Percentiles rank a stretch among this genome's conserved stretches.
phyloP scores from a whole-genome alignment of 1,284 basidiomycete genomes.

The Melampsora americana region DNA sequence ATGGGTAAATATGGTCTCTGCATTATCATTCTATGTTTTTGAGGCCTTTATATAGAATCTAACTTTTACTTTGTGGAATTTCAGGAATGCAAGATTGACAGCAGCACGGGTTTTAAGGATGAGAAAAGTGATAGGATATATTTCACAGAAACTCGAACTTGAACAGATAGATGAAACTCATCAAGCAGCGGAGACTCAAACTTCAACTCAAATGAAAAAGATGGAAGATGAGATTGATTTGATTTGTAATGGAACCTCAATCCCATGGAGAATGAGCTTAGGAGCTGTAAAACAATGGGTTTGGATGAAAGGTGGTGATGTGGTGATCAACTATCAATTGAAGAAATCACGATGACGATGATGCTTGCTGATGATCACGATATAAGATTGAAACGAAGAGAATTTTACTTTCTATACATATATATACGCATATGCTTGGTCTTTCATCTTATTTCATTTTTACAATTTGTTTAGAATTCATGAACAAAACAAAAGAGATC shows the following conservation, averaged over 20 bases:
- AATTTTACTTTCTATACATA: too few relatives aligned
- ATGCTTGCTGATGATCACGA: too few relatives aligned
- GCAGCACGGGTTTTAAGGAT: constrained; percentile 80
- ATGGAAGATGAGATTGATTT: constrained; percentile 79
- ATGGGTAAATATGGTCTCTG: constrained; percentile 61
- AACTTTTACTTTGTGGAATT: constrained; percentile 48
- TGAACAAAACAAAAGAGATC: too few relatives aligned
- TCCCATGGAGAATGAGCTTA: constrained; percentile 80
- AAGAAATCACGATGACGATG: not conserved
- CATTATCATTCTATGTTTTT: not conserved
- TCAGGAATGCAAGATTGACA: constrained; percentile 76
- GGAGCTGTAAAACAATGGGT: constrained; percentile 81
- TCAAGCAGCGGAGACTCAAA: not conserved
- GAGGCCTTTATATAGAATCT: not conserved
- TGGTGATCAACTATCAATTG: constrained; percentile 73
- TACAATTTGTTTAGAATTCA: too few relatives aligned
- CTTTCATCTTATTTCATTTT: too few relatives aligned
- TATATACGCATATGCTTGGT: too few relatives aligned
- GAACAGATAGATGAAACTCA: not conserved
- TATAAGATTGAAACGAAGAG: too few relatives aligned
- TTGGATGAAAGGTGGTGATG: constrained; percentile 74
- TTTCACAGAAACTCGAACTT: constrained; percentile 79
- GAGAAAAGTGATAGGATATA: constrained; percentile 76
- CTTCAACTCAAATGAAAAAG: not conserved
- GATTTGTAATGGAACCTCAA: constrained; percentile 73